Conservation (phyloP, 257 asterid species). For the Solanum gracilifrons region DNA sequence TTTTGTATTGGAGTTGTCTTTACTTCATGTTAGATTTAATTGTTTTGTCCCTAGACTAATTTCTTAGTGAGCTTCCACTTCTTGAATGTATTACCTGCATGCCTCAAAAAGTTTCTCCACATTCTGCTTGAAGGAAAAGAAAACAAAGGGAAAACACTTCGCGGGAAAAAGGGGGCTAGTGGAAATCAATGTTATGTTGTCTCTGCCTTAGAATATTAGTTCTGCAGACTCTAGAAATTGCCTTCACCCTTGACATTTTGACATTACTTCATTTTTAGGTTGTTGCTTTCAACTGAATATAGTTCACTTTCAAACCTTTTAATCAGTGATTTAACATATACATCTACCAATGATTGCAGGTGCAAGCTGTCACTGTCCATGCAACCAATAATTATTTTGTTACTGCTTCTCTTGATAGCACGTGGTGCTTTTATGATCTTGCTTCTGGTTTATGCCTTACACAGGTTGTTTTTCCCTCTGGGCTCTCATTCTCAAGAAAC, state of each 20-base stretch:
- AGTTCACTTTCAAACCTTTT: not conserved
- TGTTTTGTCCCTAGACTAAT: not conserved
- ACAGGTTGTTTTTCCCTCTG: constrained; percentile 42
- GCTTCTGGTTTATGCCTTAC: constrained; percentile 88
- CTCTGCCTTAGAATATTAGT: not conserved
- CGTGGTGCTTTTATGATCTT: constrained; percentile 97
- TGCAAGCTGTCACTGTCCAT: constrained; percentile 93
- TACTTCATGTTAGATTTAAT: not conserved
- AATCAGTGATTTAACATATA: not conserved
- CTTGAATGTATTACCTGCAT: not conserved
- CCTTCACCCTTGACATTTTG: not conserved
- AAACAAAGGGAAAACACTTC: not conserved
- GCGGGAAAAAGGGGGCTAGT: not conserved
- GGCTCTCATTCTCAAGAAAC: not conserved
- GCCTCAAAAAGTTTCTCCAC: not conserved
- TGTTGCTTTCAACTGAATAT: not conserved
- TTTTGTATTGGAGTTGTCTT: not conserved
- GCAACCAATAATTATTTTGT: constrained; percentile 88
- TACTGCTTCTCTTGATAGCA: constrained; percentile 86
- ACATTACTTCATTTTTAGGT: not conserved
- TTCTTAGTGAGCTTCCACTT: not conserved
- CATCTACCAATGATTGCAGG: constrained; percentile 33
- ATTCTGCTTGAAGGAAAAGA: not conserved
- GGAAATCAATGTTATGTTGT: not conserved
- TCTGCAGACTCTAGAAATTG: not conserved